Base-by-base conservation (phyloP, 1,284 basidiomycete genomes). In the Cryptococcus sp. region DNA sequence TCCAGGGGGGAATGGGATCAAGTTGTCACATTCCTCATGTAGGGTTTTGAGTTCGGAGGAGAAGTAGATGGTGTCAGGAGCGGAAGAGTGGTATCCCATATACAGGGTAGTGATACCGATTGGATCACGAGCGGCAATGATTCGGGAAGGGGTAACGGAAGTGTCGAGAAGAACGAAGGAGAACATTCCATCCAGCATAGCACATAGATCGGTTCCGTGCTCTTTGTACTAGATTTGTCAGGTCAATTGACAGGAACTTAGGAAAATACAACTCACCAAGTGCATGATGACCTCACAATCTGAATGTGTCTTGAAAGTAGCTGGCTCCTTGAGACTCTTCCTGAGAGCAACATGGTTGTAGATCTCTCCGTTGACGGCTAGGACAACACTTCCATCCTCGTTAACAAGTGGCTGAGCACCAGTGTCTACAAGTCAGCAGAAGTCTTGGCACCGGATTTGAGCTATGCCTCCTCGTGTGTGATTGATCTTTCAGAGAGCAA, bases 81-180 rank as follows among this genome's bases (percentile, higher is more conserved):
- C 80, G 57, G 85, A 82, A 18, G 90, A 93, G 76, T 81, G 85
- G 84, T 87, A 89, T 50, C 96, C 96, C 78, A 97, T 91, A 78
- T 98, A 99, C 19, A 99, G 81, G 11, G 96, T 98, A 43, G 96
- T 98, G 75, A 98, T 92, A 37, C 96, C 96, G 70, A 99, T 88
- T 23, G 96, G 93, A 75, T 99, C 96, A 50, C 96, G 86, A 21
- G 93, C 92, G 50, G 94, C 94, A 66, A 98, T 90, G 56, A 98
- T 80, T 54, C 93, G 85, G 37, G 91, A 82, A 7, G 96, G 94
- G 1, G 86, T 80, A 53, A 89, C 86, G 11, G 88, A 88, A 68
- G 92, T 91, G 77, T 99, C 96, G 53, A 98, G 80, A 41, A 98
- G 83, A 60, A 97, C 87, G 70, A 98, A 99, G 11, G 92, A 93